phyloP scores from a whole-genome alignment of 345 rosid genomes.

The Camelina sativa region DNA sequence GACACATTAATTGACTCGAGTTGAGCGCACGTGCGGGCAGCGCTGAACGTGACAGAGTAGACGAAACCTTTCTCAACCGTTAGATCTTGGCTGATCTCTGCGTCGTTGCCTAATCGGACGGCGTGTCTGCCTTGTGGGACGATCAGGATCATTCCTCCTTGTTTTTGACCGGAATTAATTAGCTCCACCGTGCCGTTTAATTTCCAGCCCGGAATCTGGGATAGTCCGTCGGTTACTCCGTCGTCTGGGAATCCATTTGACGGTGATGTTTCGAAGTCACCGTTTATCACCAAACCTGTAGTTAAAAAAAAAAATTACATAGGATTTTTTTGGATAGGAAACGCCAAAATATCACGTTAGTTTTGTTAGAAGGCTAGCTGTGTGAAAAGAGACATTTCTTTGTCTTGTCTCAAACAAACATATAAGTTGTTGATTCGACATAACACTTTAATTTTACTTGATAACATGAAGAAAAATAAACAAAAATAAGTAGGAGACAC shows the following conservation, averaged over 20 bases:
- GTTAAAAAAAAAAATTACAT: background rate
- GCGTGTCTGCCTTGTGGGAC: slow-evolving; percentile 90
- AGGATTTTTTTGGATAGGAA: background rate
- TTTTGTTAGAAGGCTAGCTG: slow-evolving; percentile 19
- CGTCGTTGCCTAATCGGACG: slow-evolving; percentile 87
- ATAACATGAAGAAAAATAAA: background rate
- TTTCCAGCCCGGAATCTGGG: slow-evolving; percentile 75
- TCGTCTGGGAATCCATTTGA: slow-evolving; percentile 71
- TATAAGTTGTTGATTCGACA: slow-evolving; percentile 5
- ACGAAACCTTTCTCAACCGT: slow-evolving; percentile 80
- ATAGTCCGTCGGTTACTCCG: slow-evolving; percentile 52
- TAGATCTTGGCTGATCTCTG: slow-evolving; percentile 88
- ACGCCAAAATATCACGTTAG: slow-evolving; percentile 23
- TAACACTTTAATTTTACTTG: background rate
- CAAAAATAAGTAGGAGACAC: slow-evolving; percentile 3
- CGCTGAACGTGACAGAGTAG: slow-evolving; percentile 92
- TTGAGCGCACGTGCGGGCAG: slow-evolving; percentile 99
- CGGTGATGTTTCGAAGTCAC: slow-evolving; percentile 79
- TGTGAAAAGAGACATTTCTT: slow-evolving; percentile 41
- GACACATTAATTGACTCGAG: slow-evolving; percentile 92
- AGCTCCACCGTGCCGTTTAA: slow-evolving; percentile 79
- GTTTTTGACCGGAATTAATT: slow-evolving; percentile 79
- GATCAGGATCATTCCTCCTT: slow-evolving; percentile 97
- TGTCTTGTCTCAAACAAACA: background rate
- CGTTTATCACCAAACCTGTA: slow-evolving; percentile 72